These are phyloP conservation scores for Ustilago xerochloae DNA, from an alignment of 1,284 basidiomycete species.

Conservation along the genomic window DNA sequence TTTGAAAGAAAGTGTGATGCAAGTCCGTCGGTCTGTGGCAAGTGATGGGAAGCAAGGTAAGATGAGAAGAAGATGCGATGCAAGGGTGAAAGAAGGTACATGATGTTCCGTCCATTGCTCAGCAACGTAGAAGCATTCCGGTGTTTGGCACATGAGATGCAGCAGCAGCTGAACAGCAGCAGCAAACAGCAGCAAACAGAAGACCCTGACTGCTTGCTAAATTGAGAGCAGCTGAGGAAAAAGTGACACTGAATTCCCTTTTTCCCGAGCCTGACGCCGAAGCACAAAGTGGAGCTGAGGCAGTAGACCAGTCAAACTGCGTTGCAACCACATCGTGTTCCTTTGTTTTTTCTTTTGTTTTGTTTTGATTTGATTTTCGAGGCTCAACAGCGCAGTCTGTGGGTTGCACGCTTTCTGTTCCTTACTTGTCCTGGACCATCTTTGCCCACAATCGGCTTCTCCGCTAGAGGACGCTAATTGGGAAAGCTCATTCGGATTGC, in stretches of 20 bases:
- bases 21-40: neutral
- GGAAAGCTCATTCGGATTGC: neutral
- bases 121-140: slow-evolving; percentile 12
- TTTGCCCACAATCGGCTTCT: too few species aligned
- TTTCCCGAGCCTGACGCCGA: neutral
- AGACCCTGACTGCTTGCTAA: neutral
- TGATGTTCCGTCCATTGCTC: neutral
- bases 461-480: too few species aligned
- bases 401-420: too few species aligned
- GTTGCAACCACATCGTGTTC: neutral
- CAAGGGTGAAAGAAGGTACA: neutral
- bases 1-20: neutral
- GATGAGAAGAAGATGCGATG: neutral
- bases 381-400: neutral
- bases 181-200: neutral
- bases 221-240: too few species aligned
- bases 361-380: neutral
- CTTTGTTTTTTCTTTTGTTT: neutral
- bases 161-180: slow-evolving; percentile 1
- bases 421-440: too few species aligned
- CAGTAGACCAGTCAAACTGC: neutral
- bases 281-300: neutral
- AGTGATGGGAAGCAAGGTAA: neutral
- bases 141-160: slow-evolving; percentile 17
- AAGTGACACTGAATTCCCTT: neutral